A percentile compares a stretch with the other conserved stretches of the same genome.
phyloP scores from a whole-genome alignment of 345 rosid species.

The Citrus reticulata region DNA sequence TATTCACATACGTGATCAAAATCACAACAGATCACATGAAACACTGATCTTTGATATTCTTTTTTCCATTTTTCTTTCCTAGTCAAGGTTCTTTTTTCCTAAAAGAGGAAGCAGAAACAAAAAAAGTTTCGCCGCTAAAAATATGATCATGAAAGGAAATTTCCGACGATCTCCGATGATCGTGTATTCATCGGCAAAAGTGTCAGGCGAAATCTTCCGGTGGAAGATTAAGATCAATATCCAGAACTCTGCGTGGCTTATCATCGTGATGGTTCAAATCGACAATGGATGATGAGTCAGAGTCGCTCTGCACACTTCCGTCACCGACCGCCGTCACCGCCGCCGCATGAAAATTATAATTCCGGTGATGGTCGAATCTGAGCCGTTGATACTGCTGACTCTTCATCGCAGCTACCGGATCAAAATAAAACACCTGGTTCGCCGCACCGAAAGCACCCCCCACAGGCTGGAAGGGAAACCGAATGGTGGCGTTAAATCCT shows the following conservation, averaged over 20 bases:
- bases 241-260: slow-evolving; percentile 27
- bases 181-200: background rate
- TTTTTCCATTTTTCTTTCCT: background rate
- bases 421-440: slow-evolving; percentile 28
- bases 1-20: slow-evolving; percentile 25
- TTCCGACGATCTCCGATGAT: background rate
- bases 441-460: slow-evolving; percentile 14
- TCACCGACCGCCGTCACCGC: slow-evolving; percentile 1
- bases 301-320: slow-evolving; percentile 45
- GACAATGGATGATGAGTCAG: slow-evolving; percentile 55
- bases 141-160: background rate
- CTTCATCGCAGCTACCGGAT: slow-evolving; percentile 23
- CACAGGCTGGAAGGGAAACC: slow-evolving; percentile 29
- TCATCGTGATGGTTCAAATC: slow-evolving; percentile 32
- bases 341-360: slow-evolving; percentile 9
- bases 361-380: slow-evolving; percentile 21
- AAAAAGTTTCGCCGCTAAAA: background rate
- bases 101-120: background rate
- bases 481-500: background rate
- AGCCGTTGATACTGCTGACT: slow-evolving; percentile 27
- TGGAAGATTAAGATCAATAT: slow-evolving; percentile 68
- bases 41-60: background rate
- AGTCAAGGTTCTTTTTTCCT: background rate
- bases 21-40: slow-evolving; percentile 14
- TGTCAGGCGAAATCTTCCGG: slow-evolving; percentile 47